Percentiles rank a stretch among this genome's conserved stretches.
phyloP scores from a whole-genome alignment of 805 yeast species.

The Wickerhamomyces queroliae region DNA sequence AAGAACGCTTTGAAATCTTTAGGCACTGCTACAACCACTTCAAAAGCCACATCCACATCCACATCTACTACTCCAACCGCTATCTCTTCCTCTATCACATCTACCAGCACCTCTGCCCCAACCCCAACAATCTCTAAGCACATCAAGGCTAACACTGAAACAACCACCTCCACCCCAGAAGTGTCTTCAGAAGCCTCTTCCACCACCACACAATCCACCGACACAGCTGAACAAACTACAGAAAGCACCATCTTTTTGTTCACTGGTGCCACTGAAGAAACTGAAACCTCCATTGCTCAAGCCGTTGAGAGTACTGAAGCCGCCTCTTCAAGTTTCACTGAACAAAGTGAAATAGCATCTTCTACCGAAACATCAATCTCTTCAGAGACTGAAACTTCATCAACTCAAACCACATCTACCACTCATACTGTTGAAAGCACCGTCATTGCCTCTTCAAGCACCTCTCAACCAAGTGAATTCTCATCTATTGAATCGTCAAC shows the following conservation, averaged over 20 bases:
- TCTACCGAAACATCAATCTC: slow-evolving; percentile 2
- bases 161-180: slow-evolving; percentile 2
- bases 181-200: too few species aligned
- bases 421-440: slow-evolving; percentile 1
- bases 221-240: too few species aligned
- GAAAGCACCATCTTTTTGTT: too few species aligned
- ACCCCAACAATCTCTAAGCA: slow-evolving; percentile 5
- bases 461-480: too few species aligned
- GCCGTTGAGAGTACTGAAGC: slow-evolving; percentile 1
- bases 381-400: slow-evolving; percentile 1
- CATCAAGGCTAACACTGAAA: slow-evolving; percentile 3
- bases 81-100: not conserved
- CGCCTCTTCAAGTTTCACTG: not conserved
- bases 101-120: slow-evolving; percentile 2
- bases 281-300: slow-evolving; percentile 2
- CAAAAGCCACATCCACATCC: slow-evolving; percentile 12
- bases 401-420: slow-evolving; percentile 3
- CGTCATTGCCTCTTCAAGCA: not conserved
- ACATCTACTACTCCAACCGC: slow-evolving; percentile 10
- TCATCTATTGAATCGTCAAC: slow-evolving; percentile 9
- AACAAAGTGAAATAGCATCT: not conserved
- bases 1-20: slow-evolving; percentile 32
- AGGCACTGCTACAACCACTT: slow-evolving; percentile 10
- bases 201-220: too few species aligned
- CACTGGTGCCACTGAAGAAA: too few species aligned